A percentile compares a stretch with the other conserved stretches of the same genome.
These are phyloP conservation scores for Lavandula angustifolia DNA, from an alignment of 257 asterid species.

Conservation along the genomic window DNA sequence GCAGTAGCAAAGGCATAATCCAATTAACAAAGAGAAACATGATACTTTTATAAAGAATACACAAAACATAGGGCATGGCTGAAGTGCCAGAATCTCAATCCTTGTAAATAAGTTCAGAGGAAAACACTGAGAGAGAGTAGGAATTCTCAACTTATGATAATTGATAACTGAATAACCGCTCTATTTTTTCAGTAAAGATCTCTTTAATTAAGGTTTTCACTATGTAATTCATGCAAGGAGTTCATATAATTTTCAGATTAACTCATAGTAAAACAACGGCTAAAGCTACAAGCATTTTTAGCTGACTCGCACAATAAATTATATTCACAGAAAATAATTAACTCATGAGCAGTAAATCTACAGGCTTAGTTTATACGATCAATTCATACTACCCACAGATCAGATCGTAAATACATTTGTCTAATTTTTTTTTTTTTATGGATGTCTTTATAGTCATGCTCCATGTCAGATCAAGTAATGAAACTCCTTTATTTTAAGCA, in stretches of 20 bases:
- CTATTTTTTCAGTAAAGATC: constrained; percentile 5
- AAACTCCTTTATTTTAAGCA: constrained; percentile 4
- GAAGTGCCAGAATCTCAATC: too few relatives aligned
- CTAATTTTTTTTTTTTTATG: too few relatives aligned
- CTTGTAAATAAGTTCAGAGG: too few relatives aligned
- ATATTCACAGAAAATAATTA: neutral
- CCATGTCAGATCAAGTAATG: constrained; percentile 9
- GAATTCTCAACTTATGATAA: too few relatives aligned
- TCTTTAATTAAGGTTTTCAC: neutral
- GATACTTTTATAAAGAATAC: neutral
- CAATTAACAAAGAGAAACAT: neutral
- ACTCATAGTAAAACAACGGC: neutral
- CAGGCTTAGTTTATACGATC: neutral
- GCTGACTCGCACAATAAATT: neutral
- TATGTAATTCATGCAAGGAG: constrained; percentile 6
- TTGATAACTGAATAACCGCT: neutral
- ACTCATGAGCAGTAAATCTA: constrained; percentile 3
- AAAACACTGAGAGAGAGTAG: too few relatives aligned
- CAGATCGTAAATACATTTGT: neutral
- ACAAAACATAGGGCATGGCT: too few relatives aligned
- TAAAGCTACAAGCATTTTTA: constrained; percentile 4
- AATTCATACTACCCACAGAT: neutral
- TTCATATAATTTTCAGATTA: neutral
- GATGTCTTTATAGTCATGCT: neutral
- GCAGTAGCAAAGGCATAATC: constrained; percentile 3